phyloP scores from a whole-genome alignment of 164 flowering plant species.

The Berberis vulgaris region DNA sequence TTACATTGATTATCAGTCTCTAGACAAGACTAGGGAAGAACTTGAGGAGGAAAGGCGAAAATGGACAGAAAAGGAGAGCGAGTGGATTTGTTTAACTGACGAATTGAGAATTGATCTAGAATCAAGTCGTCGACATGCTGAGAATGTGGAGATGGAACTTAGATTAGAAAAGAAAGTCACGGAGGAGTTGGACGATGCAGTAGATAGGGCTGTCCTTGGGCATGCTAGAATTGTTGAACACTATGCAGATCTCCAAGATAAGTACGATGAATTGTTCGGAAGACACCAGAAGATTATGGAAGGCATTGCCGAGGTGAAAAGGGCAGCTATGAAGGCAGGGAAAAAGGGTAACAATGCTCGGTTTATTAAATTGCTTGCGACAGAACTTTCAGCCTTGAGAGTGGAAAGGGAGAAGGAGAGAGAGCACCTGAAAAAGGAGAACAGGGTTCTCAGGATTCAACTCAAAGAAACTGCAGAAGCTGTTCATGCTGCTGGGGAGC shows the following conservation, averaged over 20 bases:
- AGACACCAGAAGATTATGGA: constrained; percentile 66
- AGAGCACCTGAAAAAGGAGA: constrained; percentile 73
- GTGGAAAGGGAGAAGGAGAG: constrained; percentile 77
- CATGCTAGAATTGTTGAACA: constrained; percentile 88
- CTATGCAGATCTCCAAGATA: constrained; percentile 88
- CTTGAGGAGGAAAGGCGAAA: constrained; percentile 70
- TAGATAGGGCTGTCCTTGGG: constrained; percentile 68
- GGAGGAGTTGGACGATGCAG: constrained; percentile 82
- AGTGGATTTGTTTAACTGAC: constrained; percentile 94
- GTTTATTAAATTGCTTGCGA: constrained; percentile 65
- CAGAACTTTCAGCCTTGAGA: constrained; percentile 76
- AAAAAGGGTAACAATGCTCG: constrained; percentile 57
- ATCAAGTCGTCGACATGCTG: constrained; percentile 53
- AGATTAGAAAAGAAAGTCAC: constrained; percentile 60
- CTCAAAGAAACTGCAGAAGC: constrained; percentile 97
- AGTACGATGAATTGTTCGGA: constrained; percentile 52
- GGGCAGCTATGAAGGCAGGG: constrained; percentile 81
- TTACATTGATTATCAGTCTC: constrained; percentile 7
- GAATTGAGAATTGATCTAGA: constrained; percentile 81
- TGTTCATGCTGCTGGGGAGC: constrained; percentile 96
- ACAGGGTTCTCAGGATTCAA: constrained; percentile 63
- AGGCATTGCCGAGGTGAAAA: constrained; percentile 81
- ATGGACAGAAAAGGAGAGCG: constrained; percentile 96
- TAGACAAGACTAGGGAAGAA: constrained; percentile 36
- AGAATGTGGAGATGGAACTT: constrained; percentile 65